Base-by-base conservation (phyloP, 2,329 filamentous ascomycete genomes). In the Trichoderma atroviride region DNA sequence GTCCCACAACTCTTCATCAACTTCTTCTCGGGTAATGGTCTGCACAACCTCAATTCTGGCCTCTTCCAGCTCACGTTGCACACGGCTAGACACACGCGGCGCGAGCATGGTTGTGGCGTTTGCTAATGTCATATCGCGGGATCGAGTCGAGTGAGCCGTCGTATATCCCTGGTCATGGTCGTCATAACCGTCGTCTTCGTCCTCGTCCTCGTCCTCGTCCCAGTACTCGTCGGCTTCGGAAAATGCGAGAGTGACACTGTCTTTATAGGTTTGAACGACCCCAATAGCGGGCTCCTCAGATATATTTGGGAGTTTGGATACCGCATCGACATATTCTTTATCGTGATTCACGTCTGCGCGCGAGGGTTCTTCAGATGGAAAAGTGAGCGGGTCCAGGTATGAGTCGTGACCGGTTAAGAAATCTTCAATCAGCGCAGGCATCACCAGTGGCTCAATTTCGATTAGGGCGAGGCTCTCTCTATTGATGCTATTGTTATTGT, bases 1-100 rank as follows among this genome's bases (percentile, higher is more conserved):
- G 77, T 98, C 96, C 89, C 92, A 97, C 64, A 87, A 84, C 78
- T 98, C 95, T 73, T 97, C 95, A 71, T 97, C 92, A 56, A 94
- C 84, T 69, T 97, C 94, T 69, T 96, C 92, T 5, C 83, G 79
- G 0, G 88, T 89, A 31, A 88, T 86, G 33, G 87, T 89, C 69
- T 91, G 87, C 73, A 93, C 88, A 16, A 97, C 92, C 71, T 90
- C 85, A 7, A 85, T 77, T 75, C 87, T 90, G 3, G 87, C 87
- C 22, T 83, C 79, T 16, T 91, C 89, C 52, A 98, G 84, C 81
- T 98, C 94, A 47, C 88, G 87, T 75, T 89, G 85, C 43, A 89
- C 86, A 74, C 90, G 90, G 71, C 87, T 84, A 31, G 89, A 93
- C 72, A 91, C 82, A 73, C 88, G 88, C 11, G 95, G 95, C 43